These are phyloP conservation scores for Amorphotheca resinae DNA, from an alignment of 495 filamentous ascomycete genomes.

Conservation along the genomic window DNA sequence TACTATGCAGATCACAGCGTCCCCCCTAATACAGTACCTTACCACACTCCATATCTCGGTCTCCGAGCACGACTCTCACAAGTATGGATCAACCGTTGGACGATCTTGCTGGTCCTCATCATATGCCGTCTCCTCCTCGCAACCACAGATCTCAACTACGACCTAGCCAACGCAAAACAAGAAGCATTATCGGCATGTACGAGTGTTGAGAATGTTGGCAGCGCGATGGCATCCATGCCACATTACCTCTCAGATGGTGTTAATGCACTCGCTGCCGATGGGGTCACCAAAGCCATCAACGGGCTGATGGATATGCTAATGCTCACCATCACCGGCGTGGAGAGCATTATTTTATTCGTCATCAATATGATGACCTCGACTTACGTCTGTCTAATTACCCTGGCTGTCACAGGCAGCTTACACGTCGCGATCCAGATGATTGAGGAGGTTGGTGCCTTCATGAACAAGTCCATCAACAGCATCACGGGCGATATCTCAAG, in stretches of 20 bases:
- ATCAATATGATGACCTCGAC: slow-evolving; percentile 82
- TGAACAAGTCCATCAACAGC: slow-evolving; percentile 58
- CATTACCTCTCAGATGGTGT: slow-evolving; percentile 81
- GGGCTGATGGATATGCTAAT: slow-evolving; percentile 64
- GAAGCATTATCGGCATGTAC: slow-evolving; percentile 83
- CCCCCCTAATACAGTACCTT: slow-evolving; percentile 12
- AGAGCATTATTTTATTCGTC: slow-evolving; percentile 78
- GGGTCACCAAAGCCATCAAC: slow-evolving; percentile 64
- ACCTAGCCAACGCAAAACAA: slow-evolving; percentile 59
- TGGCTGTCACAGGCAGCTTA: slow-evolving; percentile 66
- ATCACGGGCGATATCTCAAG: slow-evolving; percentile 51
- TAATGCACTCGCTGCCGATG: slow-evolving; percentile 68
- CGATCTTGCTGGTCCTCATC: slow-evolving; percentile 73
- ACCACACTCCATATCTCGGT: slow-evolving; percentile 84
- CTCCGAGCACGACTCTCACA: slow-evolving; percentile 83
- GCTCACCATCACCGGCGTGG: slow-evolving; percentile 68
- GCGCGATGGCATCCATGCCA: slow-evolving; percentile 94
- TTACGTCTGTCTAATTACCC: slow-evolving; percentile 73
- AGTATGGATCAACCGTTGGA: slow-evolving; percentile 96
- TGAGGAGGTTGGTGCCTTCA: slow-evolving; percentile 53
- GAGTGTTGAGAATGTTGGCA: slow-evolving; percentile 86
- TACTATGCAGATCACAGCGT: slow-evolving; percentile 2
- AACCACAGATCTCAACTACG: slow-evolving; percentile 50
- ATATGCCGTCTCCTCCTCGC: slow-evolving; percentile 70
- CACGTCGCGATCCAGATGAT: slow-evolving; percentile 54